Evolutionary conservation across 164 flowering plant species (phyloP), one percentile per base, ranked within the genome.

Genomic region (Vitis amurensis): DNA sequence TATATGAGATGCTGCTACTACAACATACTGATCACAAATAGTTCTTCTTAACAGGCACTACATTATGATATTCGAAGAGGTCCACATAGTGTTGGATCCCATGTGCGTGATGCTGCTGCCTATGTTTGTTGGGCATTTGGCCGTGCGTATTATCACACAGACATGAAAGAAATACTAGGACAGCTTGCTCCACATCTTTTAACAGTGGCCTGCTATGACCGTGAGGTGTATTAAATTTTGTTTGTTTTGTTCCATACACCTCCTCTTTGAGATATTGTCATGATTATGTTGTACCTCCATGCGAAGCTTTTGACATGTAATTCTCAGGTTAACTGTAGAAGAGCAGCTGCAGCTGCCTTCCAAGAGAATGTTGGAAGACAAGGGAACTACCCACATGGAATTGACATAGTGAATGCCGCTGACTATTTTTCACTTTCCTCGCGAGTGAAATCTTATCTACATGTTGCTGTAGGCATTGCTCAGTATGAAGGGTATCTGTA

Each of bases 111-210:
- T 86, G 99, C 99, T 82, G 94, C 99, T 74, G 98, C 99, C 29
- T 95, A 90, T 85, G 99, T 95, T 69, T 95, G 99, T 77, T 95
- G 99, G 99, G 99, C 99, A 50, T 93, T 95, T 83, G 99, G 98
- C 27, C 94, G 99, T 78, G 96, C 99, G 67, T 95, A 95, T 83
- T 83, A 69, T 79, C 88, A 87, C 69, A 67, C 85, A 55, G 99
- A 93, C 71, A 91, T 95, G 98, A 90, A 84, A 80, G 79, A 59
- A 68, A 76, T 93, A 61, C 80, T 95, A 79, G 88, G 88, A 59
- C 85, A 85, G 81, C 90, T 95, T 71, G 94, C 97, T 73, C 97
- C 97, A 16, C 94, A 95, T 78, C 92, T 95, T 56, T 74, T 95
- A 76, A 81, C 86, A 16, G 88, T 93, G 55, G 97, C 98, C 51